Evolutionary conservation across 495 filamentous ascomycete genomes (phyloP), one percentile per base, ranked within the genome.

Genomic region (Penicillium antarcticum): DNA sequence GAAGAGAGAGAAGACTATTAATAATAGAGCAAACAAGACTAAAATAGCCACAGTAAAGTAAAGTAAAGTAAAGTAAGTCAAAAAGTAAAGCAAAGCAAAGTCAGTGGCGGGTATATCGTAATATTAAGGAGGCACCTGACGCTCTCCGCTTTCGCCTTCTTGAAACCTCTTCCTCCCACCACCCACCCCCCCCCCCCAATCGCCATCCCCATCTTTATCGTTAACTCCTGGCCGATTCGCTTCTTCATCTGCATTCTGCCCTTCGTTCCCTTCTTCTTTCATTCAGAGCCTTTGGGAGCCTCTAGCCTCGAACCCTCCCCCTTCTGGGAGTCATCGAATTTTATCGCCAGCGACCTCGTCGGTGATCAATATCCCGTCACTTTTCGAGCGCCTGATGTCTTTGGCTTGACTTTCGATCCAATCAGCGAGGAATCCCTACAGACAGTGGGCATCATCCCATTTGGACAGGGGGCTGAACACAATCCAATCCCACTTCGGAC

Each of bases 71-170:
- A 45, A 46, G 45, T 31, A 36, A 52, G 50, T n/a, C n/a, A n/a
- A n/a, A 29, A 6, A 29, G 26, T 23, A 5, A 5, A 9, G 5
- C 26, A 51, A 61, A 57, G 53, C 54, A 57, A 45, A 46, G 45
- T 43, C 32, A 46, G 39, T 57, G 52, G 23, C 49, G 50, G 47
- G 62, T 66, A 50, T 60, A 46, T 55, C 44, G 56, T 63, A 65
- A 63, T 66, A 66, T 66, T 66, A 61, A 63, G 62, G 62, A 65
- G 62, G 57, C 60, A 66, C 62, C 60, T 66, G 62, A 66, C 62
- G 57, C 59, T 65, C 62, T 66, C 62, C 62, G 62, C 62, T 66
- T 66, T 63, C 55, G 56, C 58, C 54, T 51, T 58, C 62, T 62
- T 66, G 61, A 56, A 55, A 53, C 60, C 36, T 54, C 60, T 42